Percentiles rank a stretch among this genome's conserved stretches.
Conservation (phyloP, 2,329 filamentous ascomycete genomes). For the Monilinia fructicola region DNA sequence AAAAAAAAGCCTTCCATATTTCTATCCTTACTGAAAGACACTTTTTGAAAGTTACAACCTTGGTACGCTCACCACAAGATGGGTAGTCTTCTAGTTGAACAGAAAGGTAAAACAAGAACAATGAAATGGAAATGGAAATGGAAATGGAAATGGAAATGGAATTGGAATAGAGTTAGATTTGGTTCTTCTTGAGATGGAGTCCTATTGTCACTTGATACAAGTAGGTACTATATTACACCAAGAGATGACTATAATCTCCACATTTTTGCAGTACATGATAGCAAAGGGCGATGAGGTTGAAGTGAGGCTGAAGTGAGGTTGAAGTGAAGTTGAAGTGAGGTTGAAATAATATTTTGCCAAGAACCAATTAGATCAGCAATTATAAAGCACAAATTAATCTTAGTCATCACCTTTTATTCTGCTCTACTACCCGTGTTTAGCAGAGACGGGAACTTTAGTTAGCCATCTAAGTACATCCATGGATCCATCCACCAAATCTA, state of each 20-base stretch:
- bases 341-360: slow-evolving; percentile 2
- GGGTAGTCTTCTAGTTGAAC: not conserved
- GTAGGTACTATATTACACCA: not conserved
- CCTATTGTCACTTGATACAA: not conserved
- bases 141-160: too few species aligned
- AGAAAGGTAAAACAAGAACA: slow-evolving; percentile 2
- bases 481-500: too few species aligned
- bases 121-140: not conserved
- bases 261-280: not conserved
- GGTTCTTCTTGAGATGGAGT: not conserved
- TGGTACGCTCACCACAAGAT: not conserved
- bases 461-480: not conserved
- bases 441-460: not conserved
- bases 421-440: not conserved
- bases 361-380: not conserved
- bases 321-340: slow-evolving; percentile 2
- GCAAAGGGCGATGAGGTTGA: not conserved
- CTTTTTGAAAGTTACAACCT: not conserved
- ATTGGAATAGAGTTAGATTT: not conserved
- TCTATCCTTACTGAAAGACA: not conserved
- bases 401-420: slow-evolving; percentile 9
- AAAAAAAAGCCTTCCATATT: not conserved
- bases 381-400: not conserved
- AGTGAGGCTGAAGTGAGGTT: slow-evolving; percentile 8
- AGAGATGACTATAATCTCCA: not conserved